Evolutionary conservation across 106 monocot species (phyloP), one percentile per base, ranked within the genome.

Genomic region (Posidonia australis): DNA sequence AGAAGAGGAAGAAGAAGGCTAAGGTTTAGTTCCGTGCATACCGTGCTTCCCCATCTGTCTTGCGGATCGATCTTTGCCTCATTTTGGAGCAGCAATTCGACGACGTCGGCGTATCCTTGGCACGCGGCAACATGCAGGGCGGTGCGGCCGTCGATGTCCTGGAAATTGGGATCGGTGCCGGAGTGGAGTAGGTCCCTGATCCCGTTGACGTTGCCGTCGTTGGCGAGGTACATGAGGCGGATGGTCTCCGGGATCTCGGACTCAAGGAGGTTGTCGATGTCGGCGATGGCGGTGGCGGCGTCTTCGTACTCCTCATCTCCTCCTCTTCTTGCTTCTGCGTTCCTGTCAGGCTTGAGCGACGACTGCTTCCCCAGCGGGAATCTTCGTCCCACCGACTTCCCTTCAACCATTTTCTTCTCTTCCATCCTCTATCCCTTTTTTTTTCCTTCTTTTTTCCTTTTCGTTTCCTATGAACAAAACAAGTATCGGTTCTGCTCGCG

Each of bases 31-130:
- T 45, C 20, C n/a, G n/a, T n/a, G 1, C 69, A 1, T 69, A 93
- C 90, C 82, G 90, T 90, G 65, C 90, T 96, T 13, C 90, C 87
- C 94, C 94, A 90, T 0, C 74, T 83, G 63, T 96, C 90, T 64
- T 87, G 60, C 10, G 72, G 49, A 56, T 80, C 84, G 19, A 90
- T 78, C 26, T 79, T 58, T 5, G 87, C 87, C 12, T 87, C 96
- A 1, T 54, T 82, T 32, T 57, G 24, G 27, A 98, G 67, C 58
- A 98, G 65, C 46, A 87, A 13, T 52, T 78, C 75, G 45, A 87
- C 84, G 41, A 87, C 87, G 2, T 78, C 81, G 28, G 73, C 44
- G 18, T n/a, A 54, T 1, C 83, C 82, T 78, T 98, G 87, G 71
- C 90, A 91, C 1, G 96, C 80, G 13, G 96, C 96, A 52, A 98